Percentiles rank a stretch among this genome's conserved stretches.
phyloP scores from a whole-genome alignment of 1,284 basidiomycete genomes.

The Chalciporus sp. region DNA sequence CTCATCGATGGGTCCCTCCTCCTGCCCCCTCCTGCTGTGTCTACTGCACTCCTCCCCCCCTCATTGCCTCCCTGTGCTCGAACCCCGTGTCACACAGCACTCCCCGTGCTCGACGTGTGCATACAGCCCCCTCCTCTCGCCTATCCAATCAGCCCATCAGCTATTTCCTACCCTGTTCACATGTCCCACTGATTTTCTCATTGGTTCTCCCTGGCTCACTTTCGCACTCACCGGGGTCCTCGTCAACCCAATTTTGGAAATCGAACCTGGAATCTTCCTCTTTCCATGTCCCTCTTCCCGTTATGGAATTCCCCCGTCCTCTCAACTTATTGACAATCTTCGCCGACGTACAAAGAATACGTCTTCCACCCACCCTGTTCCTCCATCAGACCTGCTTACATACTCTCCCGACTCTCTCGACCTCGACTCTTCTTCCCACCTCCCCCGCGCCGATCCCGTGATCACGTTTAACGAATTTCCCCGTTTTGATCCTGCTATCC shows the following conservation, averaged over 20 bases:
- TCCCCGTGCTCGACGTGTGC: constrained; percentile 17
- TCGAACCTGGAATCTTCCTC: constrained; percentile 14
- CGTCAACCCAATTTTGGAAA: constrained; percentile 23
- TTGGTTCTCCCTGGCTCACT: constrained; percentile 32
- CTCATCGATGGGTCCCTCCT: neutral
- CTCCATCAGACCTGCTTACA: constrained; percentile 24
- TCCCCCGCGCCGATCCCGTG: constrained; percentile 23
- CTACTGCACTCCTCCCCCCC: constrained; percentile 11
- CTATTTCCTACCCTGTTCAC: constrained; percentile 10
- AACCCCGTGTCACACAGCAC: neutral
- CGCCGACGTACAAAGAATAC: constrained; percentile 29
- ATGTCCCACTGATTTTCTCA: constrained; percentile 18
- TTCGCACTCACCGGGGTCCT: constrained; percentile 36
- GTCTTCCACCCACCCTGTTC: constrained; percentile 16
- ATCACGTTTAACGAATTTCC: constrained; percentile 13
- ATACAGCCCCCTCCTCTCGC: neutral
- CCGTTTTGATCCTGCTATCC: constrained; percentile 6
- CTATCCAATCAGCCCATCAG: neutral
- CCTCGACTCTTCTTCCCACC: constrained; percentile 12
- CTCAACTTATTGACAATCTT: constrained; percentile 32
- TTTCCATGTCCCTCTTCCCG: neutral
- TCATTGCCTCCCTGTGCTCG: constrained; percentile 16
- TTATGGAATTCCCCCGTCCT: constrained; percentile 17
- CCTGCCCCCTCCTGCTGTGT: neutral
- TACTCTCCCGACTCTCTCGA: constrained; percentile 30